Evolutionary conservation across 2,329 filamentous ascomycete species (phyloP).

Genomic region (Trichophyton rubrum): DNA sequence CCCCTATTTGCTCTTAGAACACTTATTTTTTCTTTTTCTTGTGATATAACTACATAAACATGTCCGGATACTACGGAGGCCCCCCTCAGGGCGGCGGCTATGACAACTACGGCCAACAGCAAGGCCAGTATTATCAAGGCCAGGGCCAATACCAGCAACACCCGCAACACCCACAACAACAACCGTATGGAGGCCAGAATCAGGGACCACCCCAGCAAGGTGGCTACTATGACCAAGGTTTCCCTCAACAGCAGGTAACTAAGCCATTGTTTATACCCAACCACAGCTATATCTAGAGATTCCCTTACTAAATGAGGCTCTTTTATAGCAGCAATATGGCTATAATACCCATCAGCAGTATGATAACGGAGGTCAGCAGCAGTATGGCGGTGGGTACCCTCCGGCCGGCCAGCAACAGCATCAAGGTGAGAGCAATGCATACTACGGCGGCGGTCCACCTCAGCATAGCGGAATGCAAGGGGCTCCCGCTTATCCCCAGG

Average conservation of each 20-base stretch:
- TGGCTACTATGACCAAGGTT: constrained; percentile 8
- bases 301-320: not conserved
- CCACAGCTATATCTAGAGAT: not conserved
- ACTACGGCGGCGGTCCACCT: constrained; percentile 18
- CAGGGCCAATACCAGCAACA: constrained; percentile 13
- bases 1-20: not conserved
- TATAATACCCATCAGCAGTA: constrained; percentile 5
- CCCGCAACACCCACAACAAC: constrained; percentile 1
- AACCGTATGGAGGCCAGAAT: constrained; percentile 11
- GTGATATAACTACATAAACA: not conserved
- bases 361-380: constrained; percentile 9
- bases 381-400: constrained; percentile 11
- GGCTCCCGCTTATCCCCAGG: not conserved
- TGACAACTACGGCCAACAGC: constrained; percentile 4
- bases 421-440: constrained; percentile 21
- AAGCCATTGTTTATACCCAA: constrained; percentile 8
- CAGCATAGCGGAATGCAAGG: constrained; percentile 5
- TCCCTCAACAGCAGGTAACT: constrained; percentile 15
- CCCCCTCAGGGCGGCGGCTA: constrained; percentile 5
- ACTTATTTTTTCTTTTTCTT: not conserved
- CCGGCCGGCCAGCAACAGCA: constrained; percentile 19
- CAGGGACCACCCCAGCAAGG: constrained; percentile 14
- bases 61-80: constrained; percentile 12
- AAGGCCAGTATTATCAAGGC: constrained; percentile 12
- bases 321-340: not conserved